phyloP scores from a whole-genome alignment of 805 yeast genomes.

The Wickerhamomyces alni region DNA sequence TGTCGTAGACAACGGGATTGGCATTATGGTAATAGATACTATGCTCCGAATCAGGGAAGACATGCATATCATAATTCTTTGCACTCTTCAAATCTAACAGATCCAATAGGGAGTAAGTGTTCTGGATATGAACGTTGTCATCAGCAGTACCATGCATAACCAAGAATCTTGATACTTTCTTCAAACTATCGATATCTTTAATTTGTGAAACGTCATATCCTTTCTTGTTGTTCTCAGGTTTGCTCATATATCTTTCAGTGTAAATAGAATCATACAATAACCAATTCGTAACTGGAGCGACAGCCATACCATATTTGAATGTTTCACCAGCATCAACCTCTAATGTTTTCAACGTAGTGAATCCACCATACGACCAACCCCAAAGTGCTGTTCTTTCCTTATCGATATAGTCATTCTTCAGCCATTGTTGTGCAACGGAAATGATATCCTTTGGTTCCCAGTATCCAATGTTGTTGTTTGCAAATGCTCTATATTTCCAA shows the following conservation, averaged over 20 bases:
- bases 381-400: constrained; percentile 69
- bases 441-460: constrained; percentile 87
- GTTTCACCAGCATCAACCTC: constrained; percentile 71
- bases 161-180: constrained; percentile 57
- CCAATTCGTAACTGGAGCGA: constrained; percentile 98
- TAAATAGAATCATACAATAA: constrained; percentile 84
- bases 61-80: constrained; percentile 75
- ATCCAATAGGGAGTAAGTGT: constrained; percentile 74
- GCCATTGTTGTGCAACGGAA: constrained; percentile 59
- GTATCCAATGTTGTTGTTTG: constrained; percentile 74
- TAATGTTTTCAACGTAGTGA: constrained; percentile 79
- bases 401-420: constrained; percentile 52
- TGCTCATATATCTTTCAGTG: constrained; percentile 91
- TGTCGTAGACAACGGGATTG: constrained; percentile 59
- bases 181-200: constrained; percentile 47
- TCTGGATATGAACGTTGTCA: constrained; percentile 95
- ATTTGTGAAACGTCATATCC: constrained; percentile 64
- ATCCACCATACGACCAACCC: constrained; percentile 99
- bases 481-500: constrained; percentile 65
- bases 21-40: constrained; percentile 69
- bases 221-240: constrained; percentile 58
- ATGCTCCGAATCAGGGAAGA: constrained; percentile 82
- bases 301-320: constrained; percentile 89
- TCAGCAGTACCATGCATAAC: constrained; percentile 97
- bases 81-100: constrained; percentile 59